Evolutionary conservation across 345 rosid genomes (phyloP).

Genomic region (Eucalyptus pauciflora): DNA sequence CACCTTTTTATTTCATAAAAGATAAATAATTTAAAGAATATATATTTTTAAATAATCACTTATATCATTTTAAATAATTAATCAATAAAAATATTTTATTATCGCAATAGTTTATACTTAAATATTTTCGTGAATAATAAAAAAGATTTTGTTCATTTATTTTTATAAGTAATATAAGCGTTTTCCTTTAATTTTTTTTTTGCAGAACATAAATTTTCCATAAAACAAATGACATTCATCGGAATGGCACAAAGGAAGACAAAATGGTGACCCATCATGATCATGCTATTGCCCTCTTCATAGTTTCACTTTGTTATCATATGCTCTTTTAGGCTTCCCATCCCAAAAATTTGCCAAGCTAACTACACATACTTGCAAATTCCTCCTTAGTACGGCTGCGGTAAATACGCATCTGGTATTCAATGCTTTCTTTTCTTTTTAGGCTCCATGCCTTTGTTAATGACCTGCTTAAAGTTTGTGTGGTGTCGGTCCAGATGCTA

Average conservation of each 20-base stretch:
- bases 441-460: not conserved
- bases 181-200: too few relatives aligned
- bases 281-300: not conserved
- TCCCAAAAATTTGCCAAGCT: not conserved
- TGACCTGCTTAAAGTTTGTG: not conserved
- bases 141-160: fast-evolving
- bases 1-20: too few relatives aligned
- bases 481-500: not conserved
- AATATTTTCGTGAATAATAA: too few relatives aligned
- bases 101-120: too few relatives aligned
- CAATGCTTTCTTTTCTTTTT: not conserved
- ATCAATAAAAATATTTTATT: too few relatives aligned
- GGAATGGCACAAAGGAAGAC: not conserved
- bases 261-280: not conserved
- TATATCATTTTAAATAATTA: too few relatives aligned
- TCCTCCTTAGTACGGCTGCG: not conserved
- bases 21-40: too few relatives aligned
- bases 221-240: too few relatives aligned
- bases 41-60: fast-evolving
- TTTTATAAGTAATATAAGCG: fast-evolving
- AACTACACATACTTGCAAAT: not conserved
- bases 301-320: not conserved
- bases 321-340: not conserved
- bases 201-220: fast-evolving
- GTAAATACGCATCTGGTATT: not conserved